A percentile compares a stretch with the other conserved stretches of the same genome.
These are phyloP conservation scores for Ophiosphaerella narmari DNA, from an alignment of 2,329 filamentous ascomycete species.

Conservation along the genomic window DNA sequence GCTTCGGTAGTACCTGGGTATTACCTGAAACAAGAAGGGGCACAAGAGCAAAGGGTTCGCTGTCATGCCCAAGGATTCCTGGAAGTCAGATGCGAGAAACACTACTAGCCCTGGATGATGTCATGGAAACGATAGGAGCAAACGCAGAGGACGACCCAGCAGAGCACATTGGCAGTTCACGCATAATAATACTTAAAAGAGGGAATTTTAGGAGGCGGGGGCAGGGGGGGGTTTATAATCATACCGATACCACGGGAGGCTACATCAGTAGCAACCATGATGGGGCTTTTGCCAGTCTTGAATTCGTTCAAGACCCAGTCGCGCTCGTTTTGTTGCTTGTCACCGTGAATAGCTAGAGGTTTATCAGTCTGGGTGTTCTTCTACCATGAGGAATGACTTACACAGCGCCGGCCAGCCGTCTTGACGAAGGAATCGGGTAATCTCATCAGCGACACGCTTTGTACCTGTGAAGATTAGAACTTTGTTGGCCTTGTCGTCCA, in stretches of 20 bases:
- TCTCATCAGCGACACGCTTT: constrained; percentile 95
- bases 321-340: constrained; percentile 99
- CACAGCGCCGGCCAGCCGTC: constrained; percentile 97
- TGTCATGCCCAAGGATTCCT: constrained; percentile 86
- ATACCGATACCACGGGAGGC: constrained; percentile 99
- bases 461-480: constrained; percentile 86
- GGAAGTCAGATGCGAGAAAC: constrained; percentile 80
- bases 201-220: constrained; percentile 42
- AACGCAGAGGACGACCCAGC: constrained; percentile 86
- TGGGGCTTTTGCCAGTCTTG: constrained; percentile 98
- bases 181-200: constrained; percentile 54
- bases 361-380: constrained; percentile 44
- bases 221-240: constrained; percentile 67
- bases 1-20: constrained; percentile 70
- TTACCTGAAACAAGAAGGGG: constrained; percentile 72
- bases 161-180: constrained; percentile 76
- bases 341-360: constrained; percentile 84
- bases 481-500: constrained; percentile 96
- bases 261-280: constrained; percentile 99
- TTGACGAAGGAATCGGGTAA: constrained; percentile 94
- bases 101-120: constrained; percentile 85
- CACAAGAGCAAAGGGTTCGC: constrained; percentile 71
- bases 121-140: constrained; percentile 75
- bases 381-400: constrained; percentile 56
- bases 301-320: constrained; percentile 99